Evolutionary conservation across 192 early-diverging fungal species (phyloP).

Genomic region (Kappamyces sp.): DNA sequence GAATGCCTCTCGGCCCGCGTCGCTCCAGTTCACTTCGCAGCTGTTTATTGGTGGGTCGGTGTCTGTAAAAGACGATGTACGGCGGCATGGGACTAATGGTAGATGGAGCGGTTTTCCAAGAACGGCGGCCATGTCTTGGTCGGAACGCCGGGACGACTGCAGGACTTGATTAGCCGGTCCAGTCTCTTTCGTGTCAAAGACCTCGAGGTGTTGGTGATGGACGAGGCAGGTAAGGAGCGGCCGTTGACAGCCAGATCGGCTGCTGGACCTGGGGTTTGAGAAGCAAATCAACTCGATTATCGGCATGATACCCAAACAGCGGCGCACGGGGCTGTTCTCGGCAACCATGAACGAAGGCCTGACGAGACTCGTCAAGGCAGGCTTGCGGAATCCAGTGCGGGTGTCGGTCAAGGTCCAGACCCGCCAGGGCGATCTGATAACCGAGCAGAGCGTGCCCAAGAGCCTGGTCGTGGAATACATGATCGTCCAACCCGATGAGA

Average conservation of each 20-base stretch:
- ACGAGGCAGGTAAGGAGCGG: conserved; percentile 73
- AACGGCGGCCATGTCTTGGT: conserved; percentile 76
- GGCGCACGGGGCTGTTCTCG: conserved; percentile 91
- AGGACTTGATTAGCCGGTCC: conserved; percentile 58
- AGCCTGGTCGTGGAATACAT: conserved; percentile 53
- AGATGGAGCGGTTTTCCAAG: conserved; percentile 43
- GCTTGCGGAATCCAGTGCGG: conserved; percentile 85
- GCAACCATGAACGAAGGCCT: conserved; percentile 94
- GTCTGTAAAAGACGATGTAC: conserved; percentile 56
- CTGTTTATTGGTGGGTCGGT: conserved; percentile 71
- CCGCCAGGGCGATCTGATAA: conserved; percentile 42
- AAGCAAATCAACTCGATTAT: conserved; percentile 74
- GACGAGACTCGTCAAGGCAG: conserved; percentile 72
- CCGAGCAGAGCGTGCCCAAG: conserved; percentile 21
- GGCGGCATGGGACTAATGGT: too few relatives aligned
- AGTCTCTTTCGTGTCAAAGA: conserved; percentile 64
- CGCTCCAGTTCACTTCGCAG: conserved; percentile 4
- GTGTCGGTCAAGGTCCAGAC: conserved; percentile 76
- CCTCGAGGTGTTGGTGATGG: conserved; percentile 83
- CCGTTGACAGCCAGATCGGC: conserved; percentile 22
- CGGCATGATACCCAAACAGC: conserved; percentile 78
- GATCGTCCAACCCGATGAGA: conserved; percentile 73
- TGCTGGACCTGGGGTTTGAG: conserved; percentile 93
- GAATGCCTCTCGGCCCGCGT: neutral
- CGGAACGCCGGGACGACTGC: conserved; percentile 83